Conservation (phyloP, 78 protist genomes). For the Dictyostelium brefeldianum region DNA sequence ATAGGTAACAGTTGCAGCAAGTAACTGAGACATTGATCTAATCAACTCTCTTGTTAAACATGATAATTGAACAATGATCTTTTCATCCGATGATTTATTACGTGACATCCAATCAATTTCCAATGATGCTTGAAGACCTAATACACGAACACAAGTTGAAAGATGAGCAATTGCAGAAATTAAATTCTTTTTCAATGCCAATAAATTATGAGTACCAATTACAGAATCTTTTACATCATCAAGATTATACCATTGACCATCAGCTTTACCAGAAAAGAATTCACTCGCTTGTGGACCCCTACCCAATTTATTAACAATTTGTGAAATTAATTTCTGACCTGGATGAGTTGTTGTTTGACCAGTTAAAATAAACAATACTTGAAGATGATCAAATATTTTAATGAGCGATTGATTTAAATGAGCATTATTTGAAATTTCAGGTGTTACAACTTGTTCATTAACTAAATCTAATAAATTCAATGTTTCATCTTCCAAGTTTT, state of each 20-base stretch:
- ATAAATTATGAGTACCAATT: constrained; percentile 36
- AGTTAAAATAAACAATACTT: constrained; percentile 53
- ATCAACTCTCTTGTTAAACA: constrained; percentile 12
- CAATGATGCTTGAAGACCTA: constrained; percentile 62
- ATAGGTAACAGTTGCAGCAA: constrained; percentile 56
- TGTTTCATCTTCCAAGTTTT: constrained; percentile 60
- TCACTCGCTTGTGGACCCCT: constrained; percentile 23
- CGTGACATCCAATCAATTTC: constrained; percentile 80
- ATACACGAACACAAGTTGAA: constrained; percentile 45
- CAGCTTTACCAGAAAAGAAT: constrained; percentile 7
- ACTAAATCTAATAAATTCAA: constrained; percentile 62
- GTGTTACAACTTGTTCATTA: constrained; percentile 65
- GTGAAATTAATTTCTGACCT: constrained; percentile 24
- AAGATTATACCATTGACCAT: constrained; percentile 51
- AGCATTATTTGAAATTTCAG: constrained; percentile 17
- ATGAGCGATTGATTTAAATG: constrained; percentile 45
- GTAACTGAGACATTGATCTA: constrained; percentile 22
- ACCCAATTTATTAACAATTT: background rate
- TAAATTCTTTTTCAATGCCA: constrained; percentile 48
- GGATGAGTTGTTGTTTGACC: constrained; percentile 34
- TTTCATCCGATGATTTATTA: constrained; percentile 58
- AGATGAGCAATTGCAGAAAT: constrained; percentile 71
- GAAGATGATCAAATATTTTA: constrained; percentile 64
- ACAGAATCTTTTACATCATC: constrained; percentile 47
- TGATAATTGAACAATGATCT: constrained; percentile 50